Percentiles rank a stretch among this genome's conserved stretches.
Evolutionary conservation across 1,139 yeast genomes (phyloP).

Genomic region (Hemisphaericaspora xylofermentans): DNA sequence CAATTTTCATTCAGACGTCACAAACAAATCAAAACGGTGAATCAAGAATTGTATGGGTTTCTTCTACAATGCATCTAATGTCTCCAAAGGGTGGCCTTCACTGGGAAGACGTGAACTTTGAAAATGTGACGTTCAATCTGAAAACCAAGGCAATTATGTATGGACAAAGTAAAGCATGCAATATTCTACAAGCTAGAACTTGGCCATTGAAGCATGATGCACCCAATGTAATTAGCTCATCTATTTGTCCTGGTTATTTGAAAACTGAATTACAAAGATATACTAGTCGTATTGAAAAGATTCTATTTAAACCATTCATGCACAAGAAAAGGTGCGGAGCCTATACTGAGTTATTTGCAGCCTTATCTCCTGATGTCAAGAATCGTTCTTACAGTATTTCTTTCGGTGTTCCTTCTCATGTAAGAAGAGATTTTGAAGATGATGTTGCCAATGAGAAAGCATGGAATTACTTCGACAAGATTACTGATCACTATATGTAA

Average conservation of each 20-base stretch:
- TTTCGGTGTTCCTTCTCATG: constrained; percentile 24
- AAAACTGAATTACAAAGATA: constrained; percentile 41
- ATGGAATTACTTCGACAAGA: constrained; percentile 12
- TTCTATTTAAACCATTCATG: constrained; percentile 3
- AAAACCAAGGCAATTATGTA: constrained; percentile 19
- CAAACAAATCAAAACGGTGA: constrained; percentile 12
- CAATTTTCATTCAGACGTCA: constrained; percentile 36
- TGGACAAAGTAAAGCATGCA: constrained; percentile 51
- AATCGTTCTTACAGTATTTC: constrained; percentile 19
- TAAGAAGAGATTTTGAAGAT: constrained; percentile 12
- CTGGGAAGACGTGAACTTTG: constrained; percentile 35
- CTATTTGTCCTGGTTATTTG: constrained; percentile 48
- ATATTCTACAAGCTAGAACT: constrained; percentile 41
- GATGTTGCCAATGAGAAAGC: constrained; percentile 14
- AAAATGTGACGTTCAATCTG: constrained; percentile 6
- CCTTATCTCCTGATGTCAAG: constrained; percentile 19
- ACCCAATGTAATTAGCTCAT: constrained; percentile 34
- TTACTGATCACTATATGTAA: constrained; percentile 11
- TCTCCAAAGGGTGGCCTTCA: constrained; percentile 42
- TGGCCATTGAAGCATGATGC: constrained; percentile 41
- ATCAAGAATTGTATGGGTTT: constrained; percentile 47
- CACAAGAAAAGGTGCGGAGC: constrained; percentile 18
- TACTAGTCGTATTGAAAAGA: constrained; percentile 12
- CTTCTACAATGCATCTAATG: constrained; percentile 38
- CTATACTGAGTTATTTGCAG: constrained; percentile 24